phyloP scores from a whole-genome alignment of 495 filamentous ascomycete genomes.

The Barbatosphaeria neglecta region DNA sequence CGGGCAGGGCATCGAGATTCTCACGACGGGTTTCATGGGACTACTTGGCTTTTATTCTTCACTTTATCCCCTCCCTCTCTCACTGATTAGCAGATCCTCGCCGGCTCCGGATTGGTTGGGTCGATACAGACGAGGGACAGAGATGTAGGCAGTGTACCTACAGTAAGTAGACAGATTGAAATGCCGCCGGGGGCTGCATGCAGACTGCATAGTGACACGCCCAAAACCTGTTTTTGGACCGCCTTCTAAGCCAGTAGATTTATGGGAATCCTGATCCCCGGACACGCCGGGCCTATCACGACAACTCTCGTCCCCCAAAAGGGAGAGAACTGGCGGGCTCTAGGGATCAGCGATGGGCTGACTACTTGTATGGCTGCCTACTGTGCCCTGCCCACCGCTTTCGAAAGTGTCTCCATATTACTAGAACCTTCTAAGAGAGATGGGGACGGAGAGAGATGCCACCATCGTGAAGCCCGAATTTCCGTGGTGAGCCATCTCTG shows the following conservation, averaged over 20 bases:
- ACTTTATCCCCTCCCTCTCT: too few species aligned
- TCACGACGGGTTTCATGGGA: too few species aligned
- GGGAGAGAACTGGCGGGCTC: neutral
- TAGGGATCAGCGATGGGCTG: neutral
- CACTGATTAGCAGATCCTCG: too few species aligned
- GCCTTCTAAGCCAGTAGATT: conserved; percentile 3
- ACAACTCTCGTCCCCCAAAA: neutral
- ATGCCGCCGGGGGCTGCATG: conserved; percentile 16
- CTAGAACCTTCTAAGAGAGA: conserved; percentile 10
- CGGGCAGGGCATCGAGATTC: too few species aligned
- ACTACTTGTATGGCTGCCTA: too few species aligned
- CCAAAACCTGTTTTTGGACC: conserved; percentile 19
- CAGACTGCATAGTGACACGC: conserved; percentile 17
- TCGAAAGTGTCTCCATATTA: too few species aligned
- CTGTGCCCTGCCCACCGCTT: too few species aligned
- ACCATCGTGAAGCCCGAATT: conserved; percentile 1
- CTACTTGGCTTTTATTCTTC: too few species aligned
- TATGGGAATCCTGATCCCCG: conserved; percentile 9
- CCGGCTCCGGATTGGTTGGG: too few species aligned
- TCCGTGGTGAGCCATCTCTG: neutral
- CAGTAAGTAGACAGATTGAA: conserved; percentile 4
- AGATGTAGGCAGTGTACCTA: too few species aligned
- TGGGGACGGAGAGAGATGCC: neutral
- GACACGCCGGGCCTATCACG: conserved; percentile 12
- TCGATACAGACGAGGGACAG: too few species aligned